phyloP scores from a whole-genome alignment of 2,329 filamentous ascomycete genomes.

The Pyricularia sp. region DNA sequence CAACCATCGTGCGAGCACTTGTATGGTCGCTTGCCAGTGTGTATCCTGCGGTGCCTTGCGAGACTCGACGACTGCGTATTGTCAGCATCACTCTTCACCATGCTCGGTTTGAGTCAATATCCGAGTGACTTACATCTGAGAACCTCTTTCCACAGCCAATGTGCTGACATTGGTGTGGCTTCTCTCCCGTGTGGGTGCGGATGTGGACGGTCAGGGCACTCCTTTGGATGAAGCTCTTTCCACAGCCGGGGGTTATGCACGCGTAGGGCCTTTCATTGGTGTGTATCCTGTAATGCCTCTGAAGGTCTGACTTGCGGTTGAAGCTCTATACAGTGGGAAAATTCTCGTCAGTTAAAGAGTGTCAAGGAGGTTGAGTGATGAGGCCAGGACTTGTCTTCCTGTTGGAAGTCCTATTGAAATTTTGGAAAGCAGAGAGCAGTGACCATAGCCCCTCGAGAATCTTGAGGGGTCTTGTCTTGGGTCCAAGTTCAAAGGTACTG shows the following conservation, averaged over 20 bases:
- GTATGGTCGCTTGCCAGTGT: slow-evolving; percentile 59
- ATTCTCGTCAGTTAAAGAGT: slow-evolving; percentile 10
- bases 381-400: neutral
- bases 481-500: neutral
- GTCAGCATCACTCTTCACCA: slow-evolving; percentile 18
- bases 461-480: neutral
- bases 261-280: slow-evolving; percentile 61
- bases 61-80: slow-evolving; percentile 50
- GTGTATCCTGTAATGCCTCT: slow-evolving; percentile 62
- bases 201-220: slow-evolving; percentile 64
- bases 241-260: slow-evolving; percentile 50
- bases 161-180: slow-evolving; percentile 60
- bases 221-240: slow-evolving; percentile 63
- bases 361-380: neutral
- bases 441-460: neutral
- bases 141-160: slow-evolving; percentile 59
- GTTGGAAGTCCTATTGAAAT: neutral
- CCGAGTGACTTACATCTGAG: slow-evolving; percentile 47
- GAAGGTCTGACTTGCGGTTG: slow-evolving; percentile 62
- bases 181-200: slow-evolving; percentile 75
- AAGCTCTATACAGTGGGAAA: slow-evolving; percentile 44
- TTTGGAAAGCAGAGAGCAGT: too few relatives aligned
- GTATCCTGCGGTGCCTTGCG: slow-evolving; percentile 55
- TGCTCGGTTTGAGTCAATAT: neutral
- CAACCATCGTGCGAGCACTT: slow-evolving; percentile 53